Conservation (phyloP, 2,329 filamentous ascomycete genomes). For the Sphaerostilbella broomeana region DNA sequence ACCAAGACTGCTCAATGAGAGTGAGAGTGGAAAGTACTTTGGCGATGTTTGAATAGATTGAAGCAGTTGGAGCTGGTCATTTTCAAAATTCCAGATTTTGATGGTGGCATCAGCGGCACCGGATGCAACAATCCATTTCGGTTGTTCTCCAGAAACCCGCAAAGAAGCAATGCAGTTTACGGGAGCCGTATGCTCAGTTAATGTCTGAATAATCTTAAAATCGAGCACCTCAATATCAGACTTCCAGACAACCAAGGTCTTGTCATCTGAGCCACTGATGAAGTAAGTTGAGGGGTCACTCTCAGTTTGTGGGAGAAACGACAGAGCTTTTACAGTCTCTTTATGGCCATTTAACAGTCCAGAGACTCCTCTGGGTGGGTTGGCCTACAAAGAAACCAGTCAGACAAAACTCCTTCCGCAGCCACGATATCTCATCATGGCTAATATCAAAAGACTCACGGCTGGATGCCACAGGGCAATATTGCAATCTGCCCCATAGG, state of each 20-base stretch:
- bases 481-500: slow-evolving; percentile 84
- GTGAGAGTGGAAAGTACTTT: slow-evolving; percentile 72
- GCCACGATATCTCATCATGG: background rate
- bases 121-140: slow-evolving; percentile 56
- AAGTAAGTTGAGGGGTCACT: slow-evolving; percentile 49
- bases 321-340: slow-evolving; percentile 75
- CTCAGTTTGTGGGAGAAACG: slow-evolving; percentile 56
- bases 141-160: slow-evolving; percentile 20
- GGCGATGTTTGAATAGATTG: slow-evolving; percentile 69
- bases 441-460: slow-evolving; percentile 43
- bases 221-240: slow-evolving; percentile 20
- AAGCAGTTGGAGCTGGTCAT: slow-evolving; percentile 44
- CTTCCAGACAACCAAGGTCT: slow-evolving; percentile 67
- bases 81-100: slow-evolving; percentile 60
- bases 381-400: slow-evolving; percentile 23
- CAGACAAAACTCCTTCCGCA: slow-evolving; percentile 2
- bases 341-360: slow-evolving; percentile 68
- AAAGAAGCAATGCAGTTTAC: slow-evolving; percentile 61
- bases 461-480: slow-evolving; percentile 80
- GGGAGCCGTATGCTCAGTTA: slow-evolving; percentile 61
- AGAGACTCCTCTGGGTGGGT: slow-evolving; percentile 50
- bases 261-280: slow-evolving; percentile 76
- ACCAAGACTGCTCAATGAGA: slow-evolving; percentile 61
- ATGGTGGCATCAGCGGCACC: slow-evolving; percentile 74
- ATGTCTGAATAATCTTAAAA: slow-evolving; percentile 43